phyloP scores from a whole-genome alignment of 371 early-diverging fungal genomes.

The Zopfochytrium polystomum region DNA sequence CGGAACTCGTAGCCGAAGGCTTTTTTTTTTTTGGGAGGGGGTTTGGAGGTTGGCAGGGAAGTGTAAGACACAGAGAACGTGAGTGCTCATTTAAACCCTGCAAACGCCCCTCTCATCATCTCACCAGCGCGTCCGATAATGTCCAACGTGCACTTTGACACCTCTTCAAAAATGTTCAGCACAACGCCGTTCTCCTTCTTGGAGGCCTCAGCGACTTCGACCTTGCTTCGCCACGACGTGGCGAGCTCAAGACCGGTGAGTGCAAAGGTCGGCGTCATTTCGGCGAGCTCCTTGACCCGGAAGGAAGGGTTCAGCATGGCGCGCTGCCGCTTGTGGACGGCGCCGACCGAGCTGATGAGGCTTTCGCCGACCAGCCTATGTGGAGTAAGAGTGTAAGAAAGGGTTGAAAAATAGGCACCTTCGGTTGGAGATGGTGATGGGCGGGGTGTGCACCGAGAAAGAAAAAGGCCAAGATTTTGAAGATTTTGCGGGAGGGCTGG shows the following conservation, averaged over 20 bases:
- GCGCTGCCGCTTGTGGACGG: constrained; percentile 60
- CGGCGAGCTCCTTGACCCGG: constrained; percentile 45
- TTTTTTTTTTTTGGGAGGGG: too few relatives aligned
- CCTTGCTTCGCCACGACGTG: constrained; percentile 29
- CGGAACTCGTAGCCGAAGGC: constrained; percentile 26
- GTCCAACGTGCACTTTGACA: constrained; percentile 31
- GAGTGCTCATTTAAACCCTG: too few relatives aligned
- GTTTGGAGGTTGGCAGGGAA: too few relatives aligned
- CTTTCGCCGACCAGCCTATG: constrained; percentile 53
- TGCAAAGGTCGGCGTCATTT: constrained; percentile 48
- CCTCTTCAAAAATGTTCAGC: constrained; percentile 38
- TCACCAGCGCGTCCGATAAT: constrained; percentile 24
- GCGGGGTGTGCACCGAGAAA: too few relatives aligned
- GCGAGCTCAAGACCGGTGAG: constrained; percentile 29
- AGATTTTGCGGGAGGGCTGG: too few relatives aligned
- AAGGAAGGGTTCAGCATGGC: constrained; percentile 69
- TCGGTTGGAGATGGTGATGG: too few relatives aligned
- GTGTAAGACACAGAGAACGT: too few relatives aligned
- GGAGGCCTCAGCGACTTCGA: too few relatives aligned
- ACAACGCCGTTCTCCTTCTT: constrained; percentile 12
- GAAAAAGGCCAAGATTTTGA: too few relatives aligned
- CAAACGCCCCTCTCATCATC: too few relatives aligned
- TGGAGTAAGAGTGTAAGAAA: too few relatives aligned
- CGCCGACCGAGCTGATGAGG: constrained; percentile 56
- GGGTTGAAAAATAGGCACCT: too few relatives aligned